Base-by-base conservation (phyloP, 306 rosid genomes). In the Medicago arabica region DNA sequence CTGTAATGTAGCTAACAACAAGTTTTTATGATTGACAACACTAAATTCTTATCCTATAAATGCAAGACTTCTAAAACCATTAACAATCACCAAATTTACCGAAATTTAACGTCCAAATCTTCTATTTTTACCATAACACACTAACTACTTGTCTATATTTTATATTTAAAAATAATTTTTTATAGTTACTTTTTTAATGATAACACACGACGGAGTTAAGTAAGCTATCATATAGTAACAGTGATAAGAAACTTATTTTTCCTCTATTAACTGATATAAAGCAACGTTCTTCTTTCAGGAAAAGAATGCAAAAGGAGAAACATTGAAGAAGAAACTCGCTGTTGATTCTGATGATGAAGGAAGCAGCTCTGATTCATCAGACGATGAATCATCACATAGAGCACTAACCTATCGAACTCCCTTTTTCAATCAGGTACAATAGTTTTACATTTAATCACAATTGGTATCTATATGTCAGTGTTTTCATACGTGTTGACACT, bases 371-470 rank as follows among this genome's bases (percentile, higher is more conserved):
- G 97, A 92, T 65, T 85, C 88, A 75, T 86, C 83, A 13, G 99
- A 89, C 3, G 97, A 89, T 82, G 97, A 92, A 73, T 86, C 92
- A 11, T 86, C 92, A 11, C 84, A 86, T 0, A 86, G 87, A 76
- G 81, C 83, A 16, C 87, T 95, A 62, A 81, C 97, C 21, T 90
- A 89, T 55, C 91, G 97, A 79, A 74, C 90, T 54, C 97, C 98
- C 44, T 87, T 90, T 80, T 92, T 95, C 75, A 86, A 86, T 78
- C 97, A 89, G 97, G 99, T 83, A 86, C 55, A 86, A 34, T 12
- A 34, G 7, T 5, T 5, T 34, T 34, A 34, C 38, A 34, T 50
- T 50, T n/a, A 50, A n/a, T 50, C 9, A 6, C 19, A 4, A 43
- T 9, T 10, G 47, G 9, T 44, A 44, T 12, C 14, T 12, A 44